Evolutionary conservation across 1,139 yeast genomes (phyloP).

Genomic region (Sugiyamaella grinbergsii): DNA sequence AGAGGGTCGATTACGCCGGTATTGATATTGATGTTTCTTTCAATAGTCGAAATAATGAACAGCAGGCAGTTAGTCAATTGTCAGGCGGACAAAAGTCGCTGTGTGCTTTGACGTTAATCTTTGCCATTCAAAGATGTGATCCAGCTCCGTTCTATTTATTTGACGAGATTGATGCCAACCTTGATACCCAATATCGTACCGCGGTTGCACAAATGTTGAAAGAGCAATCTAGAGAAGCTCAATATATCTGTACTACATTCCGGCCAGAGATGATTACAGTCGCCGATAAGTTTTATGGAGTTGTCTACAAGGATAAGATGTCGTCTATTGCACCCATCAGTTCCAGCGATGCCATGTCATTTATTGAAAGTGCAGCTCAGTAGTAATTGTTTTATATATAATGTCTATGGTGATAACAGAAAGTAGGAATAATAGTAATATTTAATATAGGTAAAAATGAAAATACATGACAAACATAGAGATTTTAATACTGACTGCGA

Average conservation of each 20-base stretch:
- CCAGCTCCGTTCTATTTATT: conserved; percentile 96
- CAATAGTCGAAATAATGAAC: conserved; percentile 84
- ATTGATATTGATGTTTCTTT: conserved; percentile 88
- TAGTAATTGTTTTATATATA: conserved; percentile 1
- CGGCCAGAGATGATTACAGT: conserved; percentile 88
- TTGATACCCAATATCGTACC: conserved; percentile 88
- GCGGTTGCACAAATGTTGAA: conserved; percentile 81
- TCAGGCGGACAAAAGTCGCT: conserved; percentile 97
- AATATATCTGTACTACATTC: conserved; percentile 94
- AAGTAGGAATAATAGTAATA: not conserved
- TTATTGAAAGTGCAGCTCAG: conserved; percentile 47
- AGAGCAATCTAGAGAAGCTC: conserved; percentile 65
- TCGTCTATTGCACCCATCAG: conserved; percentile 75
- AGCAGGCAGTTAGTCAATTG: conserved; percentile 83
- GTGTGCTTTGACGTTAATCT: conserved; percentile 89
- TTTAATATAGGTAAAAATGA: not conserved
- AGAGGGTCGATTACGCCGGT: conserved; percentile 64
- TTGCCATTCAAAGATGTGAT: conserved; percentile 92
- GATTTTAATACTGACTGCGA: conserved; percentile 12
- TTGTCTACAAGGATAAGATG: conserved; percentile 78
- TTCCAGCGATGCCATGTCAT: conserved; percentile 71
- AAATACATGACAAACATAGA: conserved; percentile 1
- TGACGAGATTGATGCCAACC: conserved; percentile 95
- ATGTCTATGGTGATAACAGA: not conserved
- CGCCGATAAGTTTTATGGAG: conserved; percentile 88